Base-by-base conservation (phyloP, 2,329 filamentous ascomycete genomes). In the Claviceps fusiformis region DNA sequence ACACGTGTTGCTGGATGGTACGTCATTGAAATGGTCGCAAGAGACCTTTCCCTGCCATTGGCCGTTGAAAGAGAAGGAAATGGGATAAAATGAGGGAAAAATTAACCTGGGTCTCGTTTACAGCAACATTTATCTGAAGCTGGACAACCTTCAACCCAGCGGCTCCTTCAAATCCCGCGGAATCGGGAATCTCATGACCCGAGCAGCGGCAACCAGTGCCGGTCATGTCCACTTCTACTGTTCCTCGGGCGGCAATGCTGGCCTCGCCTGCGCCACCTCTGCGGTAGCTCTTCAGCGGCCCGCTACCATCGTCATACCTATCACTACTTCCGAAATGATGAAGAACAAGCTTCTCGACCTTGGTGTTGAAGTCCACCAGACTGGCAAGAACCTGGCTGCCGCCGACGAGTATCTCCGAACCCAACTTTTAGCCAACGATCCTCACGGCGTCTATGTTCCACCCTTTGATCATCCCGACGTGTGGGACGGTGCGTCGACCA, bases 81-180 rank as follows among this genome's bases (percentile, higher is more conserved):
- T 8, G 24, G n/a, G n/a, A n/a, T n/a, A n/a, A n/a, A n/a, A n/a
- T n/a, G n/a, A n/a, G n/a, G n/a, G n/a, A n/a, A 27, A 27, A 47
- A 43, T 52, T 56, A 6, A 56, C 48, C 50, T n/a, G 15, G 48
- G 33, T 27, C 24, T 41, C 17, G 24, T 31, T 44, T 17, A 5
- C 31, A 78, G 87, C 73, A 84, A 86, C 72, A 81, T 95, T 68
- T 88, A 87, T 68, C 82, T 95, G 64, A 95, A 95, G 69, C 80
- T 93, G 59, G 89, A 95, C 63, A 88, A 87, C 66, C 79, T 90
- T 54, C 89, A 95, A 65, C 89, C 89, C 5, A 86, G 85, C 27
- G 87, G 87, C 59, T 91, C 87, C 44, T 95, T 95, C 81, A 93
- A 95, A 69, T 91, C 87, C 50, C 79, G 82, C 60, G 87, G 86